phyloP scores from a whole-genome alignment of 1,284 basidiomycete genomes.

The Cryptococcus sp. region DNA sequence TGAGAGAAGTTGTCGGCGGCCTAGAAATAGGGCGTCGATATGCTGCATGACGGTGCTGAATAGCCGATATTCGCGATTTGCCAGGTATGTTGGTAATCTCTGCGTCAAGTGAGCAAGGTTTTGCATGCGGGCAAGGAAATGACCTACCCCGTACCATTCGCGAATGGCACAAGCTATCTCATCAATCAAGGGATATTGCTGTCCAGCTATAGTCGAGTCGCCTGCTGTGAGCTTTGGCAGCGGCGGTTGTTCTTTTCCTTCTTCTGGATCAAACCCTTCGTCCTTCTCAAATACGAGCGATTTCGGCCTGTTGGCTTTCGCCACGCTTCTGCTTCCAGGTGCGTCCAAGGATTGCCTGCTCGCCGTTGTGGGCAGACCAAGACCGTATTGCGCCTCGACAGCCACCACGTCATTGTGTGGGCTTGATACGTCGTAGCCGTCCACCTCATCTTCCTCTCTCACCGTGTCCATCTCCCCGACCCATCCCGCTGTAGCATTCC shows the following conservation, averaged over 20 bases:
- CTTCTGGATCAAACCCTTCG: slow-evolving; percentile 12
- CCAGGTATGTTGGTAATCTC: slow-evolving; percentile 83
- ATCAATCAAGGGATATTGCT: slow-evolving; percentile 85
- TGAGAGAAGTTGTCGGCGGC: slow-evolving; percentile 82
- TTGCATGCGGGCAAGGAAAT: not conserved
- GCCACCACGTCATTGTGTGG: slow-evolving; percentile 13
- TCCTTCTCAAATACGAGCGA: slow-evolving; percentile 31
- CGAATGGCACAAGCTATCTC: slow-evolving; percentile 94
- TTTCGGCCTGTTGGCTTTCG: slow-evolving; percentile 30
- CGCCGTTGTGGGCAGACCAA: not conserved
- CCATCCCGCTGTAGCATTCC: slow-evolving; percentile 10
- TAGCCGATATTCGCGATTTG: slow-evolving; percentile 81
- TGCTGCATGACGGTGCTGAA: slow-evolving; percentile 85
- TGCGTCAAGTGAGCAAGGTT: slow-evolving; percentile 2
- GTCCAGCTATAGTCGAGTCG: slow-evolving; percentile 82
- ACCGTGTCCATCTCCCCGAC: slow-evolving; percentile 61
- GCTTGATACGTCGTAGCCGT: slow-evolving; percentile 30
- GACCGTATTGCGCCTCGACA: slow-evolving; percentile 5
- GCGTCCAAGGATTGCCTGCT: slow-evolving; percentile 7
- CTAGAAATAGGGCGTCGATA: slow-evolving; percentile 87
- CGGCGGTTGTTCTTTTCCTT: slow-evolving; percentile 76
- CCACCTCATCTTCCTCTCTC: slow-evolving; percentile 73
- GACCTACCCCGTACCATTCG: slow-evolving; percentile 82
- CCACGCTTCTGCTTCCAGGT: not conserved
- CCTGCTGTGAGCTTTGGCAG: slow-evolving; percentile 89